Percentiles rank a stretch among this genome's conserved stretches.
Evolutionary conservation across 768 basidiomycete species (phyloP).

Genomic region (Termitomyces bulborhizus): DNA sequence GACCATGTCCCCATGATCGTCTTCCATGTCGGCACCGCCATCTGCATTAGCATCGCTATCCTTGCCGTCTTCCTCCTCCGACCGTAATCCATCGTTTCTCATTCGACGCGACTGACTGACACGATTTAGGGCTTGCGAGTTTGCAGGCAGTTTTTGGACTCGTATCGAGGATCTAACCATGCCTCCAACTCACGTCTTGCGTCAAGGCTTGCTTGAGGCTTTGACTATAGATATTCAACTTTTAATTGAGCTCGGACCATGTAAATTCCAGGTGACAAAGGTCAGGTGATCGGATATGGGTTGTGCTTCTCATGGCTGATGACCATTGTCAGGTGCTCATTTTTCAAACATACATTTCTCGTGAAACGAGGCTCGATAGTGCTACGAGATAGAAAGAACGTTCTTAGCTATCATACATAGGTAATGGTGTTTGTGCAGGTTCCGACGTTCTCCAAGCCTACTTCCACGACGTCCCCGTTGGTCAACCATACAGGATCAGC

Average conservation of each 20-base stretch:
- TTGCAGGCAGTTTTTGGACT: slow-evolving; percentile 34
- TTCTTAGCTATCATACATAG: slow-evolving; percentile 7
- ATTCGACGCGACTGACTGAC: slow-evolving; percentile 27
- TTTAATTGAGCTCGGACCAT: too few species aligned
- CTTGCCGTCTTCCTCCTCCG: slow-evolving; percentile 25
- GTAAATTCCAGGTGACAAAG: too few species aligned
- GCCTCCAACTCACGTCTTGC: not conserved
- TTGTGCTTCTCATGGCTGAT: too few species aligned
- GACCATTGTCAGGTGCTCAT: not conserved
- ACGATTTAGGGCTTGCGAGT: slow-evolving; percentile 30
- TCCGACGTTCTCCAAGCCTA: slow-evolving; percentile 20
- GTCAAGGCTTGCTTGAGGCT: too few species aligned
- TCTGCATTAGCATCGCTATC: slow-evolving; percentile 25
- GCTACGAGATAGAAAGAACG: not conserved
- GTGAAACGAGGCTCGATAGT: too few species aligned
- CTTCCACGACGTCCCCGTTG: slow-evolving; percentile 21
- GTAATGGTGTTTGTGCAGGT: slow-evolving; percentile 19
- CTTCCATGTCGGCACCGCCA: slow-evolving; percentile 29
- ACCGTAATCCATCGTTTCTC: slow-evolving; percentile 10
- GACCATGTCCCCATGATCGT: slow-evolving; percentile 18
- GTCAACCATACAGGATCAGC: slow-evolving; percentile 18
- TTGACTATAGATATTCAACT: too few species aligned
- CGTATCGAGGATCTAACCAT: slow-evolving; percentile 33
- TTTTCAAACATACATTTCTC: not conserved
- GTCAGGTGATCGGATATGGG: not conserved